Evolutionary conservation across 371 early-diverging fungal species (phyloP).

Genomic region (Fennellomyces sp.): DNA sequence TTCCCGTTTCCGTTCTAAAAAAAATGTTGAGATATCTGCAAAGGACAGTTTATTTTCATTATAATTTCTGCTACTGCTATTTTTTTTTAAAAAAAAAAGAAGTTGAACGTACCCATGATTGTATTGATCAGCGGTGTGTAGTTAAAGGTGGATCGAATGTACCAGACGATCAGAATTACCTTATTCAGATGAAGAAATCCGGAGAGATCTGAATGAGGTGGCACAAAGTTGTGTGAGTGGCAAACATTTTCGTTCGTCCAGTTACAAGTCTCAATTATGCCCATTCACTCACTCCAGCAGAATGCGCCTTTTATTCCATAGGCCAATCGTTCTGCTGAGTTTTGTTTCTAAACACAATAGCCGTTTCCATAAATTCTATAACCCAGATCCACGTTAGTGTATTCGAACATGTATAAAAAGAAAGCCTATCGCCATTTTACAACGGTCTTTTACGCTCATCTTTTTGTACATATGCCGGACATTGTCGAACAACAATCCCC

Average conservation of each 20-base stretch:
- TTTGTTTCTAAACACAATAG: neutral
- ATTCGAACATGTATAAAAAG: neutral
- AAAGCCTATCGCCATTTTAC: neutral
- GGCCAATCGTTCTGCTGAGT: neutral
- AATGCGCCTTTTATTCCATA: constrained; percentile 5
- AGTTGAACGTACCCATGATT: no score
- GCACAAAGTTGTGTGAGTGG: neutral
- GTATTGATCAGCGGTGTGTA: neutral
- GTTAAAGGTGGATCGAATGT: neutral
- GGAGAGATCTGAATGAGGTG: neutral
- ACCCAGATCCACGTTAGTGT: constrained; percentile 2
- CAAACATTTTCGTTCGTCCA: neutral
- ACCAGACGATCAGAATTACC: constrained; percentile 3
- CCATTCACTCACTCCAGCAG: neutral
- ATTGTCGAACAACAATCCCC: neutral
- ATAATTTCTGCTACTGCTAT: no score
- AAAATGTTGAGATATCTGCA: no score
- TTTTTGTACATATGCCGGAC: neutral
- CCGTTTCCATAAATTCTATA: constrained; percentile 3
- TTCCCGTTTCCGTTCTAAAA: no score
- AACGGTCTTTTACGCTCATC: neutral
- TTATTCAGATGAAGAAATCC: neutral
- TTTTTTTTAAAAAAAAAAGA: no score
- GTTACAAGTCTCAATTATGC: neutral
- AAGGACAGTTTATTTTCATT: neutral